Evolutionary conservation across 306 rosid species (phyloP).

Genomic region (Quercus agrifolia): DNA sequence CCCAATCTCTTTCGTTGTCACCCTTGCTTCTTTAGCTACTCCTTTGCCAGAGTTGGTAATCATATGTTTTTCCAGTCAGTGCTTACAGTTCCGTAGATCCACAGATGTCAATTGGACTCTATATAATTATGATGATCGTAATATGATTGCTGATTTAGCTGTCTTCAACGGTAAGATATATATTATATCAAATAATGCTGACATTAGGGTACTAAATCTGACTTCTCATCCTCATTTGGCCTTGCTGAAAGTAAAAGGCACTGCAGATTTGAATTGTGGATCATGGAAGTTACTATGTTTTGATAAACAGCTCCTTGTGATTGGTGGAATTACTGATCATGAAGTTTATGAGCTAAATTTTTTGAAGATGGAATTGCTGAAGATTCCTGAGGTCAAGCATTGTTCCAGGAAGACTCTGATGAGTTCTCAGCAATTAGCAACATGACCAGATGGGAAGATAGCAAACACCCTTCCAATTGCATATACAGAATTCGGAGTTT

Average conservation of each 20-base stretch:
- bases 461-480: neutral
- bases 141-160: neutral
- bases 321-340: neutral
- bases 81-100: neutral
- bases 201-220: neutral
- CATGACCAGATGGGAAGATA: neutral
- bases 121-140: neutral
- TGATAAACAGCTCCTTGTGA: neutral
- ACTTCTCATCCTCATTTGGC: neutral
- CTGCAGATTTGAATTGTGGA: neutral
- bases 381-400: neutral
- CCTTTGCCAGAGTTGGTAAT: neutral
- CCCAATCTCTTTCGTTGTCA: neutral
- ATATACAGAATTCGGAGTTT: neutral
- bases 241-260: neutral
- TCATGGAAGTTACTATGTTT: neutral
- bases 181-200: neutral
- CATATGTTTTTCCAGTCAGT: neutral
- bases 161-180: neutral
- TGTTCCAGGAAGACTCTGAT: neutral
- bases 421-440: neutral
- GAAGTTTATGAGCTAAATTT: neutral
- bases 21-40: neutral
- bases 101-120: neutral
- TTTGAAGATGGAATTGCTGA: neutral